These are phyloP conservation scores for Thozetella sp. DNA, from an alignment of 495 filamentous ascomycete species.

Conservation along the genomic window DNA sequence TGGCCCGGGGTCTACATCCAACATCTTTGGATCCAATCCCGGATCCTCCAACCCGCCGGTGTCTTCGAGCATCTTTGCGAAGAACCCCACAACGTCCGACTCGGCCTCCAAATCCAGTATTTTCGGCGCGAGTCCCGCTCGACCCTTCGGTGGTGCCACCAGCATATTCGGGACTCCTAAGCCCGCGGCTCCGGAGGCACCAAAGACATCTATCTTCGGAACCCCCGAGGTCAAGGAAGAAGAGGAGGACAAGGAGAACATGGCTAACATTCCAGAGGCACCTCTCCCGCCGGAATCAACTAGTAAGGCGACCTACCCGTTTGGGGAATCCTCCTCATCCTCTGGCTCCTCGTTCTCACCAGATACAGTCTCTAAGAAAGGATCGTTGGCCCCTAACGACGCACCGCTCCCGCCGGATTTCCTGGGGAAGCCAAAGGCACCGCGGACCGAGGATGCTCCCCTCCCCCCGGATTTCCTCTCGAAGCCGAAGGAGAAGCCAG, in stretches of 20 bases:
- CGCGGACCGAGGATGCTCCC: conserved; percentile 12
- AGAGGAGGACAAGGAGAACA: conserved; percentile 24
- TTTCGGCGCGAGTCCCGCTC: conserved; percentile 10
- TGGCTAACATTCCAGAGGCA: conserved; percentile 41
- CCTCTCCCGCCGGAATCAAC: conserved; percentile 80
- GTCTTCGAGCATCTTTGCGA: not conserved
- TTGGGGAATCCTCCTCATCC: conserved; percentile 70
- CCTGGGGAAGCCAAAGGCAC: conserved; percentile 19
- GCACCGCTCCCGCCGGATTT: conserved; percentile 40
- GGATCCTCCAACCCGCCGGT: not conserved
- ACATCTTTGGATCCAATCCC: conserved; percentile 22
- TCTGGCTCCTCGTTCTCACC: conserved; percentile 49
- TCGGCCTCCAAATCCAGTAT: not conserved
- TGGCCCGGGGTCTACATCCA: conserved; percentile 6
- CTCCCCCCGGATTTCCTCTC: conserved; percentile 14
- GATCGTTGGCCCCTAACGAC: conserved; percentile 21
- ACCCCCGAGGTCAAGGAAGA: conserved; percentile 39
- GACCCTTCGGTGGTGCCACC: too few relatives aligned
- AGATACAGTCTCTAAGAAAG: conserved; percentile 29
- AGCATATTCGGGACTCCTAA: conserved; percentile 15
- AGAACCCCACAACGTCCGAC: not conserved
- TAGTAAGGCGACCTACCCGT: conserved; percentile 64
- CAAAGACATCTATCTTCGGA: conserved; percentile 9
- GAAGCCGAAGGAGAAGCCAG: conserved; percentile 13
- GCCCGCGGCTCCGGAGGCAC: not conserved